Evolutionary conservation across 208 protist species (phyloP).

Genomic region (Acanthamoeba sp.): DNA sequence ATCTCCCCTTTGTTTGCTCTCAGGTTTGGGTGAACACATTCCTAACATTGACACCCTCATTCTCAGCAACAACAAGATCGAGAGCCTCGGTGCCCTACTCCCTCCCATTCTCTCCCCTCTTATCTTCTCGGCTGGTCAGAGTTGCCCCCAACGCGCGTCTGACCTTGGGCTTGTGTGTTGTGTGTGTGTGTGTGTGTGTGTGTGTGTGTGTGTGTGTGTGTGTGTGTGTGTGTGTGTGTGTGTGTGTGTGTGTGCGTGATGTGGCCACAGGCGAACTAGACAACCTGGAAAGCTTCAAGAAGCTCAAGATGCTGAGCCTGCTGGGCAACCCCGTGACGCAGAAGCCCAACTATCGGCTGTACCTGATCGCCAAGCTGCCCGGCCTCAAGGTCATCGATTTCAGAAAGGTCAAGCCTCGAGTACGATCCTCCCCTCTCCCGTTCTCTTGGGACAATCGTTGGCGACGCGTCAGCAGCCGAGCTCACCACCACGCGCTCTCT

Average conservation of each 20-base stretch:
- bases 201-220: background rate
- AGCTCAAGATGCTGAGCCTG: slow-evolving; percentile 84
- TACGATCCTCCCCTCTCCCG: background rate
- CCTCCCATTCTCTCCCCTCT: background rate
- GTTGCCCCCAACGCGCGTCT: no score
- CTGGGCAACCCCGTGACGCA: slow-evolving; percentile 88
- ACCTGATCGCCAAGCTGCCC: slow-evolving; percentile 89
- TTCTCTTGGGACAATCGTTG: background rate
- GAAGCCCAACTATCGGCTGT: slow-evolving; percentile 88
- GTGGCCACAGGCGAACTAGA: slow-evolving; percentile 3
- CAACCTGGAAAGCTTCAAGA: slow-evolving; percentile 80
- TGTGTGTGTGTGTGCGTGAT: background rate
- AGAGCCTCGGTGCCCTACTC: background rate
- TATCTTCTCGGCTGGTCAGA: no score
- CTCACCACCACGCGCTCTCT: no score
- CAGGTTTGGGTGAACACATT: slow-evolving; percentile 59
- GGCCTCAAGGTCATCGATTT: slow-evolving; percentile 90
- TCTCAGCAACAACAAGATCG: slow-evolving; percentile 89
- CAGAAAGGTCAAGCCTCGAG: slow-evolving; percentile 82
- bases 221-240: background rate
- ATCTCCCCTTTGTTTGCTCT: background rate
- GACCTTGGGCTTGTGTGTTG: no score
- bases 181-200: no score
- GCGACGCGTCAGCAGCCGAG: no score
- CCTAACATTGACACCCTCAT: slow-evolving; percentile 90